Percentiles rank a stretch among this genome's conserved stretches.
These are phyloP conservation scores for Globisporangium abappressorium DNA, from an alignment of 352 stramenopile species.

Conservation along the genomic window DNA sequence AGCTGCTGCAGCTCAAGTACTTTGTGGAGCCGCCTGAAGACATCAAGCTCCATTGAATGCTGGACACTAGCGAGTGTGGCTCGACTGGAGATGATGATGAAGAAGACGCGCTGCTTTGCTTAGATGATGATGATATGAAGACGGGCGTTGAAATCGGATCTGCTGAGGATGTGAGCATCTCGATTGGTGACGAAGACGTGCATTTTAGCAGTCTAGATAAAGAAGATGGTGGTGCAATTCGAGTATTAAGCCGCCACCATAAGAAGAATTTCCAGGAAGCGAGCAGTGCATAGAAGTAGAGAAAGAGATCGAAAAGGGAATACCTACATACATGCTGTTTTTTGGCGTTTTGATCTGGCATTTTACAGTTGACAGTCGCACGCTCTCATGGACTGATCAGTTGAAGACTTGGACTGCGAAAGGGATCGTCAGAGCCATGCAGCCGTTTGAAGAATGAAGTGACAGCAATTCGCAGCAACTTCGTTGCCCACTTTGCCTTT, in stretches of 20 bases:
- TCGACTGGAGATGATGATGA: neutral
- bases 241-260: neutral
- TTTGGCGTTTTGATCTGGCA: neutral
- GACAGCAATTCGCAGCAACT: neutral
- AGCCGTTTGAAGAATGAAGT: neutral
- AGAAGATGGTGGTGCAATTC: neutral
- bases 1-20: constrained; percentile 52
- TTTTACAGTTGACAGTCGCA: neutral
- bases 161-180: neutral
- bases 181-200: neutral
- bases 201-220: neutral
- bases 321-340: neutral
- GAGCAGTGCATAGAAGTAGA: neutral
- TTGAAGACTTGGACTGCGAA: neutral
- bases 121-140: neutral
- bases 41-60: constrained; percentile 10
- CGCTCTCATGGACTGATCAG: neutral
- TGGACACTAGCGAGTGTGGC: neutral
- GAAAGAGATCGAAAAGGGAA: neutral
- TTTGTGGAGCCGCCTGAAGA: constrained; percentile 53
- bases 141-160: neutral
- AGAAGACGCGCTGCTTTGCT: neutral
- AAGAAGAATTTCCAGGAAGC: neutral
- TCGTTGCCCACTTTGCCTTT: neutral
- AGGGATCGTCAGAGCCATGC: neutral